Percentiles rank a stretch among this genome's conserved stretches.
These are phyloP conservation scores for Dujonia santamariae DNA, from an alignment of 1,139 yeast genomes.

Conservation along the genomic window DNA sequence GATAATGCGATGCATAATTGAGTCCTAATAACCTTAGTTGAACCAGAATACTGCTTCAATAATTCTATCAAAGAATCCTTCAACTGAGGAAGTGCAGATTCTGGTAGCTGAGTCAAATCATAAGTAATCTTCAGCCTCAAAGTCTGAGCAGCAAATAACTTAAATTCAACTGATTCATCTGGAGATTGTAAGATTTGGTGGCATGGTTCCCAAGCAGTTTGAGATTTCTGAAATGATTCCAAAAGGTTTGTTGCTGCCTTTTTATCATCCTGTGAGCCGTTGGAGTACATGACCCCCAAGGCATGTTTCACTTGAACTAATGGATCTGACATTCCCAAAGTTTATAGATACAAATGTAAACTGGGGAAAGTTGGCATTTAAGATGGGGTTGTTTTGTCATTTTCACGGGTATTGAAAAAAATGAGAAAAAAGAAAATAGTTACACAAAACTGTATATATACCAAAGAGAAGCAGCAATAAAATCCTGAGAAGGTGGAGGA, in stretches of 20 bases:
- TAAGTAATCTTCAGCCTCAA: conserved; percentile 79
- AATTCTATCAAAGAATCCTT: conserved; percentile 62
- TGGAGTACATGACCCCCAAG: conserved; percentile 59
- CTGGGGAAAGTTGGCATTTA: background rate
- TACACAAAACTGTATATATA: background rate
- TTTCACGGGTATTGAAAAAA: background rate
- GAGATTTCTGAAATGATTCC: conserved; percentile 79
- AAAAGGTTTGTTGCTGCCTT: conserved; percentile 62
- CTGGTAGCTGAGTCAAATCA: conserved; percentile 76
- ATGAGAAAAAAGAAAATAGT: no score
- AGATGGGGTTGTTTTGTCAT: background rate
- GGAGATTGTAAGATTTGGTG: conserved; percentile 30
- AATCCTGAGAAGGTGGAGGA: background rate
- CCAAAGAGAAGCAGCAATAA: background rate
- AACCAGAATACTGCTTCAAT: conserved; percentile 43
- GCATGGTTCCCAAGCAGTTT: conserved; percentile 62
- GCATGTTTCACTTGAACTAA: conserved; percentile 40
- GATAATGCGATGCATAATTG: conserved; percentile 82
- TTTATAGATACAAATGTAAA: background rate
- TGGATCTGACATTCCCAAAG: background rate
- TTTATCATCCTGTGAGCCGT: conserved; percentile 50
- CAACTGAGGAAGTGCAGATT: conserved; percentile 43
- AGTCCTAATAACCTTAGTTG: conserved; percentile 58
- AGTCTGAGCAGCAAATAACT: conserved; percentile 88
- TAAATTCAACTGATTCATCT: conserved; percentile 44